Percentiles rank a stretch among this genome's conserved stretches.
Conservation (phyloP, 495 filamentous ascomycete genomes). For the Daldinia loculata region DNA sequence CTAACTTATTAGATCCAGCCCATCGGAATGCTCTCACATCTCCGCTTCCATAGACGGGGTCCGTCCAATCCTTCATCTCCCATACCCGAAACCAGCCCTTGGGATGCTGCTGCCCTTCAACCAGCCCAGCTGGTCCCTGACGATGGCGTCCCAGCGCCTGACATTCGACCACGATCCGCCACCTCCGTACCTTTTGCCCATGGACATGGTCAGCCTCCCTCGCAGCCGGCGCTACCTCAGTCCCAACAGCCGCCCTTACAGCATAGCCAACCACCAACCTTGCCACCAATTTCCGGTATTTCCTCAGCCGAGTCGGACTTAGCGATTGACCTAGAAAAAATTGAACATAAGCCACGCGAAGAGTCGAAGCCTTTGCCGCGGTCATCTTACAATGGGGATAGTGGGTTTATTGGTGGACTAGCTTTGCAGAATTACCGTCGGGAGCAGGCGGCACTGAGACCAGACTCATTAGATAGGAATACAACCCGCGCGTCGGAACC, state of each 20-base stretch:
- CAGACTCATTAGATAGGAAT: conserved; percentile 29
- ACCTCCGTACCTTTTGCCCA: conserved; percentile 45
- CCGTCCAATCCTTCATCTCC: conserved; percentile 63
- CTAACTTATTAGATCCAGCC: conserved; percentile 43
- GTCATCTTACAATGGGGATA: conserved; percentile 41
- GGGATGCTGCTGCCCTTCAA: conserved; percentile 50
- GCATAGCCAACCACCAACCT: conserved; percentile 47
- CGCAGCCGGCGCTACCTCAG: conserved; percentile 21
- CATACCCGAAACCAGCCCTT: conserved; percentile 50
- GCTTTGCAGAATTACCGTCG: conserved; percentile 52
- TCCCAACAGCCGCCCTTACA: conserved; percentile 24
- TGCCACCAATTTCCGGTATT: conserved; percentile 58
- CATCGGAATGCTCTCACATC: conserved; percentile 61
- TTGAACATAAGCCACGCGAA: conserved; percentile 39
- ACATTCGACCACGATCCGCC: conserved; percentile 53
- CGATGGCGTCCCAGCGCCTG: conserved; percentile 50
- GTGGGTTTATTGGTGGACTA: conserved; percentile 54
- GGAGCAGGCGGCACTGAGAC: conserved; percentile 38
- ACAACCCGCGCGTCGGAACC: conserved; percentile 34
- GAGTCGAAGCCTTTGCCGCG: conserved; percentile 43
- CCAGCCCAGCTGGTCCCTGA: conserved; percentile 49
- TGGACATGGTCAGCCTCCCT: conserved; percentile 35
- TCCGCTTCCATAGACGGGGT: conserved; percentile 62
- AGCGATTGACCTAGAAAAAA: conserved; percentile 24
- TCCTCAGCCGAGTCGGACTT: conserved; percentile 50